phyloP scores from a whole-genome alignment of 805 yeast species.

The Candida sanyiensis region DNA sequence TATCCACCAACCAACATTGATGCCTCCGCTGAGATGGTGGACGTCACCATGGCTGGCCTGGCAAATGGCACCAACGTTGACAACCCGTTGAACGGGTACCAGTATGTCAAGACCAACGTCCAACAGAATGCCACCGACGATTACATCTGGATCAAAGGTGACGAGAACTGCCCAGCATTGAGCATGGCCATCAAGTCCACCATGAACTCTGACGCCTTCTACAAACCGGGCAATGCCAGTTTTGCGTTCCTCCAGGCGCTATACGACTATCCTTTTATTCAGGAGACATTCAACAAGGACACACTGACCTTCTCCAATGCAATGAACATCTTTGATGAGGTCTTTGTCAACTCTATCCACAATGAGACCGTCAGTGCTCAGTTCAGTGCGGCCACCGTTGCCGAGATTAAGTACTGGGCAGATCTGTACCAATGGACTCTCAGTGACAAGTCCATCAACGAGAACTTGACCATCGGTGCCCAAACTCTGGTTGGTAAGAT shows the following conservation, averaged over 20 bases:
- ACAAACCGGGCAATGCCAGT: slow-evolving; percentile 28
- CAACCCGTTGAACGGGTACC: slow-evolving; percentile 40
- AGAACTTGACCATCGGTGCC: slow-evolving; percentile 37
- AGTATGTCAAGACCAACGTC: slow-evolving; percentile 37
- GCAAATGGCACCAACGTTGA: slow-evolving; percentile 35
- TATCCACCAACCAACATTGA: slow-evolving; percentile 37
- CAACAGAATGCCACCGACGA: slow-evolving; percentile 32
- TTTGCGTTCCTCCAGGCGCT: slow-evolving; percentile 35
- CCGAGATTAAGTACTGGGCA: slow-evolving; percentile 31
- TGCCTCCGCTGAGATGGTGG: slow-evolving; percentile 15
- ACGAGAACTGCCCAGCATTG: slow-evolving; percentile 36
- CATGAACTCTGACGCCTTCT: slow-evolving; percentile 28
- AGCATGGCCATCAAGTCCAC: slow-evolving; percentile 30
- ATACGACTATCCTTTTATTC: slow-evolving; percentile 23
- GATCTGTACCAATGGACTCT: slow-evolving; percentile 37
- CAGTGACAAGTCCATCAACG: slow-evolving; percentile 22
- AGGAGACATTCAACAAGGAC: slow-evolving; percentile 20
- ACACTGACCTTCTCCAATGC: slow-evolving; percentile 36
- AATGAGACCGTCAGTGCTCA: slow-evolving; percentile 31
- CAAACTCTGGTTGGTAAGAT: slow-evolving; percentile 34
- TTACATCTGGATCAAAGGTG: slow-evolving; percentile 39
- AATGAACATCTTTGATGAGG: slow-evolving; percentile 36
- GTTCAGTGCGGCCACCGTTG: slow-evolving; percentile 29
- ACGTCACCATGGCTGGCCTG: slow-evolving; percentile 28
- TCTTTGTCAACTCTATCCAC: slow-evolving; percentile 37